Evolutionary conservation across 73 alveolate genomes (phyloP).

Genomic region (Urostyla sp.): DNA sequence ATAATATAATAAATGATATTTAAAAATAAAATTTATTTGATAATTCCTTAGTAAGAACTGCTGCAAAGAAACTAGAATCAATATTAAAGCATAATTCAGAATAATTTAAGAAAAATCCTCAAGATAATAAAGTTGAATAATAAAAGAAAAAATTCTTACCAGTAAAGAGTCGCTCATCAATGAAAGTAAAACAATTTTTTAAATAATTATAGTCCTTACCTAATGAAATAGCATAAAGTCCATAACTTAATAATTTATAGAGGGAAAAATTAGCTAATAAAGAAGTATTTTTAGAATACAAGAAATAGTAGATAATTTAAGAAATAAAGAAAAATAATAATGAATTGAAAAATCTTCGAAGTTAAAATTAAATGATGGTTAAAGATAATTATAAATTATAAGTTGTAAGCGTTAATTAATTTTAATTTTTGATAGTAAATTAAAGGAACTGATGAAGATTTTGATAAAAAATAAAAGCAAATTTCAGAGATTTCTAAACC

Average conservation of each 20-base stretch:
- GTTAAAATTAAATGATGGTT: background rate
- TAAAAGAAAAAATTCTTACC: no score
- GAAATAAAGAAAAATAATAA: background rate
- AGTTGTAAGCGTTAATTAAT: constrained; percentile 7
- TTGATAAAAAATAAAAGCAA: background rate
- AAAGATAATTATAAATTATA: background rate
- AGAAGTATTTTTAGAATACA: constrained; percentile 43
- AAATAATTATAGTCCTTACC: background rate
- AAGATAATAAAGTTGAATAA: no score
- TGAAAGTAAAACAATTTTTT: no score
- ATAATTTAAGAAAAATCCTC: constrained; percentile 14
- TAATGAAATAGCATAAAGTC: background rate
- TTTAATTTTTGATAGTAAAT: constrained; percentile 6
- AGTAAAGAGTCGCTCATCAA: no score
- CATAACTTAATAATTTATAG: background rate
- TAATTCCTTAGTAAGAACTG: constrained; percentile 10
- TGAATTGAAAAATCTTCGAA: background rate
- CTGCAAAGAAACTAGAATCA: constrained; percentile 8
- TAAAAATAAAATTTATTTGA: background rate
- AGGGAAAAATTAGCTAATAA: constrained; percentile 16
- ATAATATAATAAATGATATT: background rate
- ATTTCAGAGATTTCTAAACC: background rate
- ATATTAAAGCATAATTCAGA: constrained; percentile 17
- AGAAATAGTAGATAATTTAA: constrained; percentile 9
- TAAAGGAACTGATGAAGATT: background rate